phyloP scores from a whole-genome alignment of 176 grass and related monocot genomes.

The Eragrostis curvula region DNA sequence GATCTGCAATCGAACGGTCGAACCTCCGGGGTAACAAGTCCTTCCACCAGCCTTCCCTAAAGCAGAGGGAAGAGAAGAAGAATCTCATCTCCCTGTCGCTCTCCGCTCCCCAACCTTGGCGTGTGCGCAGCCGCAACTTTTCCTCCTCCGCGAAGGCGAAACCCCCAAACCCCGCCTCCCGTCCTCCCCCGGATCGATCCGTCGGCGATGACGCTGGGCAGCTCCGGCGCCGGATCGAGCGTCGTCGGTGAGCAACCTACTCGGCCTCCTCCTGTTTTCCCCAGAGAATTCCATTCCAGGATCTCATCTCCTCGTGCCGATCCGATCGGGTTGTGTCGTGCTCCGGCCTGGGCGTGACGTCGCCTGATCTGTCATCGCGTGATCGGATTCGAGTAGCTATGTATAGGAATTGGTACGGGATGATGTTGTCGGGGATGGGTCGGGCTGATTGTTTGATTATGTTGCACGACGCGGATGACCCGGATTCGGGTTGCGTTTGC shows the following conservation, averaged over 20 bases:
- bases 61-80: not conserved
- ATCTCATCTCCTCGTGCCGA: not conserved
- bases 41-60: not conserved
- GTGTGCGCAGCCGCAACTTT: constrained; percentile 31
- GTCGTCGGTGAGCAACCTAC: constrained; percentile 56
- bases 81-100: not conserved
- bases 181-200: not conserved
- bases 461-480: not conserved
- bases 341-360: not conserved
- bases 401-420: not conserved
- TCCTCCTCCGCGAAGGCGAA: constrained; percentile 19
- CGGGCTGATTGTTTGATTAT: not conserved
- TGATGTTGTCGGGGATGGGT: not conserved
- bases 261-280: too few relatives aligned
- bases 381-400: not conserved
- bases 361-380: not conserved
- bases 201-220: constrained; percentile 59
- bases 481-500: not conserved
- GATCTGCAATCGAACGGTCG: constrained; percentile 15
- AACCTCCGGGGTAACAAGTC: not conserved
- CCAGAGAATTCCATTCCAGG: not conserved
- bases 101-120: not conserved
- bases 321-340: constrained; percentile 1
- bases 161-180: not conserved
- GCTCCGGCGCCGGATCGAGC: constrained; percentile 63